phyloP scores from a whole-genome alignment of 129 eudicot genomes.

The Helianthus tuberosus region DNA sequence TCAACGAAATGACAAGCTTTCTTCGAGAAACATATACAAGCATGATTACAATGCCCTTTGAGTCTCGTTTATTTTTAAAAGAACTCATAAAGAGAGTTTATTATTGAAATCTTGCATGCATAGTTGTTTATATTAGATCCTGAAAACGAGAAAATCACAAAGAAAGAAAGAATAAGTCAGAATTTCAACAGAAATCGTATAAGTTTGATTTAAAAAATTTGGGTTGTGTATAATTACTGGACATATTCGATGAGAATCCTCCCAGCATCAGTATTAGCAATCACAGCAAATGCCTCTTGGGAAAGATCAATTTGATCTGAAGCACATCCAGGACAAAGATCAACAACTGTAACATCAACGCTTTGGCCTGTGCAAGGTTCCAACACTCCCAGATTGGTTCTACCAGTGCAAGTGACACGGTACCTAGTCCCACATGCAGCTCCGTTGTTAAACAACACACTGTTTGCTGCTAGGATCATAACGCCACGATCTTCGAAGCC shows the following conservation, averaged over 20 bases:
- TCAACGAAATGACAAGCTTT: neutral
- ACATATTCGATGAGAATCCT: constrained; percentile 32
- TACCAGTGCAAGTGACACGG: too few relatives aligned
- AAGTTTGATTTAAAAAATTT: too few relatives aligned
- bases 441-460: constrained; percentile 6
- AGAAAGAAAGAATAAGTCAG: neutral
- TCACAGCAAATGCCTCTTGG: constrained; percentile 39
- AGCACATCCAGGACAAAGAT: constrained; percentile 47
- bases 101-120: neutral
- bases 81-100: neutral
- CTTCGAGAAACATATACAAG: neutral
- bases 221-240: constrained; percentile 14
- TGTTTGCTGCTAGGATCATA: constrained; percentile 31
- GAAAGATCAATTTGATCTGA: constrained; percentile 46
- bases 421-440: constrained; percentile 14
- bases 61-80: neutral
- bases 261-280: constrained; percentile 44
- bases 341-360: constrained; percentile 44
- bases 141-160: neutral
- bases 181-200: neutral
- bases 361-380: constrained; percentile 36
- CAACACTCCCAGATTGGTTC: constrained; percentile 24
- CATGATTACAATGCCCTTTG: neutral
- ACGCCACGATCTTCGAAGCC: constrained; percentile 21
- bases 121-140: constrained; percentile 14